Base-by-base conservation (phyloP, 1,284 basidiomycete genomes). In the Puccinia brachypodii region DNA sequence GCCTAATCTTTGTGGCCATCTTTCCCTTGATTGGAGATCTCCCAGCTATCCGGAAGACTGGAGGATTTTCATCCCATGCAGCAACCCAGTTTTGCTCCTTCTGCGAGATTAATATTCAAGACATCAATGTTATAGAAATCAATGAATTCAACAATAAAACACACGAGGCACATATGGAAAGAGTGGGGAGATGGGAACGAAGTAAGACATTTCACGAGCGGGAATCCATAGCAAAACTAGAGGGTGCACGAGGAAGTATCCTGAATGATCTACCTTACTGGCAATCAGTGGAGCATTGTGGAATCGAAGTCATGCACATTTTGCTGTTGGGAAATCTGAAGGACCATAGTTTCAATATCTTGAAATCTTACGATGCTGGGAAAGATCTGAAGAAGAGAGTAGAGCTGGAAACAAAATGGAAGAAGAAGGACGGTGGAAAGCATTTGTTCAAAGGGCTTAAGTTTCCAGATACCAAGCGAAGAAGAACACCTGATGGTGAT, bases 1-100 rank as follows among this genome's bases (percentile, higher is more conserved):
- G 42, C 7, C n/a, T 66, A 11, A 66, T 76, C 1, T 38, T 22
- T 31, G 75, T 36, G 6, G 75, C 44, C 36, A 42, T 76, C 2
- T 76, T 62, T 44, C 72, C 72, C 9, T n/a, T 74, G 13, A 74
- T 74, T 74, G 72, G 44, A 33, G 71, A 73, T 31, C 33, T 73
- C 19, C 42, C 47, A 19, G 71, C 71, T 53, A 56, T 73, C 11
- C 28, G 50, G 4, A 74, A 74, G 33, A 40, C 38, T 3, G 44
- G 7, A 8, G 72, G 72, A 2, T 50, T 74, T 40, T 3, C 72
- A 19, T 53, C 47, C 9, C 50, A 74, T 74, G 28, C 50, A n/a
- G 44, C 72, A 3, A 58, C 22, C n/a, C 22, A 33, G 33, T 40
- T 58, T 58, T 74, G 72, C n/a, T 47, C 69, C 22, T 71, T 31